phyloP scores from a whole-genome alignment of 2,329 filamentous ascomycete genomes.

The Phoma herbarum region DNA sequence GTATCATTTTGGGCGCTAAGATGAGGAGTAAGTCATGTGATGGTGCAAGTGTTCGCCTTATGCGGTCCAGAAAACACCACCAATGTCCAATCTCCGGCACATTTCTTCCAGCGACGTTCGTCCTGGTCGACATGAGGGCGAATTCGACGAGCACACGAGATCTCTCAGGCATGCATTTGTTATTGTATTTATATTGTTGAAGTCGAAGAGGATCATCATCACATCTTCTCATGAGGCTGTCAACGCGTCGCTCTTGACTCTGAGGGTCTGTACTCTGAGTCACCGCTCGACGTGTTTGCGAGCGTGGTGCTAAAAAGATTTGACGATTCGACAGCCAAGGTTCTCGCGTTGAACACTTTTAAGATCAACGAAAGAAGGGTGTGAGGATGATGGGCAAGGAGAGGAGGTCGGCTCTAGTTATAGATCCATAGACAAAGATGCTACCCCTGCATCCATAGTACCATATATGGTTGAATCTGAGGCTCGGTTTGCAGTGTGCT shows the following conservation, averaged over 20 bases:
- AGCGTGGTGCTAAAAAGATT: background rate
- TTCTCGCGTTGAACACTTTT: background rate
- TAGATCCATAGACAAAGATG: background rate
- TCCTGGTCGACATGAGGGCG: background rate
- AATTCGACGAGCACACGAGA: no score
- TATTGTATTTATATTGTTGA: background rate
- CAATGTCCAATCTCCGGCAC: background rate
- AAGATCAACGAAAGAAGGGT: background rate
- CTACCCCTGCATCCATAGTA: background rate
- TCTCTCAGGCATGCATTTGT: background rate
- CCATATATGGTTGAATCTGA: background rate
- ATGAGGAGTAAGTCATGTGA: conserved; percentile 8
- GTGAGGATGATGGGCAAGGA: background rate
- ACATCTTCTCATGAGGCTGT: background rate
- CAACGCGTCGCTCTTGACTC: no score
- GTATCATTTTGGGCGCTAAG: background rate
- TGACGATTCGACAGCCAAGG: no score
- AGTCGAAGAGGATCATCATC: background rate
- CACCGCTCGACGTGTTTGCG: background rate
- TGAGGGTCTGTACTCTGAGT: background rate
- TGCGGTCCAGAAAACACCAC: background rate
- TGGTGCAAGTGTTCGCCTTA: background rate
- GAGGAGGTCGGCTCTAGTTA: background rate
- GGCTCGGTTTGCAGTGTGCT: background rate
- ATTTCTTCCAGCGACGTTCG: background rate